Percentiles rank a stretch among this genome's conserved stretches.
These are phyloP conservation scores for Thalassiosira delicatula DNA, from an alignment of 352 stramenopile genomes.

Conservation along the genomic window DNA sequence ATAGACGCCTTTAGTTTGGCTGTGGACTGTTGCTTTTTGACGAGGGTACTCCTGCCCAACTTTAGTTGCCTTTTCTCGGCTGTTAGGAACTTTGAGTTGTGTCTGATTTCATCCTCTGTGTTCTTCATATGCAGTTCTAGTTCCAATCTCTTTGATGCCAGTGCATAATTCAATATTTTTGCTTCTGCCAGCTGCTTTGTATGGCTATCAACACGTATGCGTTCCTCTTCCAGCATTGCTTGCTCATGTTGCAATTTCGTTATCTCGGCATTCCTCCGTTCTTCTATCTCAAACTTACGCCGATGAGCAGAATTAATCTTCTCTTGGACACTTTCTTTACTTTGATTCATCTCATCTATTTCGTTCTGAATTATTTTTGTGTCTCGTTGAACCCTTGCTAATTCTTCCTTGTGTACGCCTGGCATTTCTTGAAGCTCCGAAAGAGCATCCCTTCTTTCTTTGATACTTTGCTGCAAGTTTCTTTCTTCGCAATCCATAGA, in stretches of 20 bases:
- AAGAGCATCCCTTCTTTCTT: slow-evolving; percentile 24
- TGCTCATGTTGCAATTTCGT: slow-evolving; percentile 25
- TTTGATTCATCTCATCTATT: slow-evolving; percentile 17
- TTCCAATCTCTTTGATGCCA: slow-evolving; percentile 41
- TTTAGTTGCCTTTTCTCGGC: slow-evolving; percentile 45
- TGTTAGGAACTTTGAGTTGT: slow-evolving; percentile 30
- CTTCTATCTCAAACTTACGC: slow-evolving; percentile 14
- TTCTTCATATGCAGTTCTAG: slow-evolving; percentile 40
- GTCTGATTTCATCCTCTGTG: slow-evolving; percentile 14
- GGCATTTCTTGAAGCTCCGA: slow-evolving; percentile 14
- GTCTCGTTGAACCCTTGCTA: slow-evolving; percentile 15
- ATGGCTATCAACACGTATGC: slow-evolving; percentile 18
- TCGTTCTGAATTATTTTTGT: slow-evolving; percentile 20
- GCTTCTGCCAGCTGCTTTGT: slow-evolving; percentile 22
- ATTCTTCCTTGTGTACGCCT: slow-evolving; percentile 1
- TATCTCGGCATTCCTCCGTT: slow-evolving; percentile 13
- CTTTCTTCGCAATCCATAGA: slow-evolving; percentile 17
- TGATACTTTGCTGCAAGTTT: slow-evolving; percentile 9
- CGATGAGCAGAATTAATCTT: slow-evolving; percentile 15
- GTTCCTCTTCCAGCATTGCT: slow-evolving; percentile 15
- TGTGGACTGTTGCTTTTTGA: slow-evolving; percentile 39
- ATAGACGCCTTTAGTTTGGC: slow-evolving; percentile 38
- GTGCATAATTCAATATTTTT: slow-evolving; percentile 32
- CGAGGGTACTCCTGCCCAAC: slow-evolving; percentile 27
- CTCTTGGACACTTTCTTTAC: slow-evolving; percentile 24